Evolutionary conservation across 306 rosid species (phyloP).

Genomic region (Cucurbita ficifolia): DNA sequence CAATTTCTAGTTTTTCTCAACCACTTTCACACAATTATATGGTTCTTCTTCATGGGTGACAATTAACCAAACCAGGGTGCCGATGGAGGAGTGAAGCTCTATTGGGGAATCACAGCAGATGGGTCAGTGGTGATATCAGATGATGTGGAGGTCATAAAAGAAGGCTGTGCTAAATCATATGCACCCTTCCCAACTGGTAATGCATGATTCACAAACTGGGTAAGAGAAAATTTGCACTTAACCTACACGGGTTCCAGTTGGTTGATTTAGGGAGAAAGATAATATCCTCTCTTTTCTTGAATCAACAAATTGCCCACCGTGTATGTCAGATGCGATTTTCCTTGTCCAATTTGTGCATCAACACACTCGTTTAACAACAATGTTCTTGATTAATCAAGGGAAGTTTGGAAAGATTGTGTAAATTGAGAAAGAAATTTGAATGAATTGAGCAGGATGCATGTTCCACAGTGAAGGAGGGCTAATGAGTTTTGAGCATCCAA

Average conservation of each 20-base stretch:
- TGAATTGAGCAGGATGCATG: conserved; percentile 50
- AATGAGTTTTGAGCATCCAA: conserved; percentile 97
- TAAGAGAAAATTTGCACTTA: no score
- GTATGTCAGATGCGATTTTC: not conserved
- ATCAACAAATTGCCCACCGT: no score
- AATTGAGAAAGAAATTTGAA: not conserved
- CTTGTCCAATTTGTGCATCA: not conserved
- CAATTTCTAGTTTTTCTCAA: no score
- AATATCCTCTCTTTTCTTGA: no score
- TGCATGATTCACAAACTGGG: no score
- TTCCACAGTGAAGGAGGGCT: conserved; percentile 88
- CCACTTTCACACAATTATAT: no score
- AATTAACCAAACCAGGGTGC: conserved; percentile 45
- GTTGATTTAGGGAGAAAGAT: no score
- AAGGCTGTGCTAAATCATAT: conserved; percentile 91
- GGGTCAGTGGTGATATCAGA: conserved; percentile 94
- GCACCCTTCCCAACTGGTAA: conserved; percentile 93
- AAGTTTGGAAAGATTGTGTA: no score
- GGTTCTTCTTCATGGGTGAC: not conserved
- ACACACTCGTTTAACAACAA: no score
- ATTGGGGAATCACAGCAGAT: conserved; percentile 95
- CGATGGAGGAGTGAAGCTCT: conserved; percentile 83
- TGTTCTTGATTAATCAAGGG: no score
- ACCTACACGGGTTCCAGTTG: no score
- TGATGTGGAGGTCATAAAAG: conserved; percentile 70